Base-by-base conservation (phyloP, 164 flowering plant genomes). In the Nymphaea colorata region DNA sequence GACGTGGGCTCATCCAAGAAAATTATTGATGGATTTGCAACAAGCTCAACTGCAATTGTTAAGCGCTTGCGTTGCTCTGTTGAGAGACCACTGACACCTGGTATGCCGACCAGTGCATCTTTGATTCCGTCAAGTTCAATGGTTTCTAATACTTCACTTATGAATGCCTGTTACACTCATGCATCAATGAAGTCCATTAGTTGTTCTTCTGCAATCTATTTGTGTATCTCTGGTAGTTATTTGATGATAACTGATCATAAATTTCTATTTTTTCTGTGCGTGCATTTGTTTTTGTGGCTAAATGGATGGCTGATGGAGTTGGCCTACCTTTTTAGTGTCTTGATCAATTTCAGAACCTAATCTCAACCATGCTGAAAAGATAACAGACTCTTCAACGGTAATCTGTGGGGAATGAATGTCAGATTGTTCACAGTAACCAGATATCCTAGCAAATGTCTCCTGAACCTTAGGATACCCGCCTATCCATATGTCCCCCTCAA, bases 1-100 rank as follows among this genome's bases (percentile, higher is more conserved):
- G 84, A 79, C 4, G 86, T 78, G n/a, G 84, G 86, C 67, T 81
- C 86, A 73, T 83, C 86, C 82, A 83, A 77, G 69, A 81, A 81
- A 6, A 83, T 79, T 25, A 83, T 81, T 2, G 86, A 81, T 44
- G 86, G 86, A 66, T 83, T 83, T 42, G 86, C 75, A 62, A 83
- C 82, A 17, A 83, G 77, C 73, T 83, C 86, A 64, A 83, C 86
- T 6, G 84, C 84, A 45, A 81, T 79, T 18, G 86, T 83, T 3
- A 83, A 77, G 66, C 86, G 75, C 70, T 83, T 81, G 2, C 84
- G 80, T 51, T 81, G 86, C 67, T 81, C 84, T 4, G 77, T 83
- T 0, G 84, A 81, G 36, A 83, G 74, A 59, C 84, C 86, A 74
- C 71, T 81, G 44, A 75, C 51, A 4, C 81, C 84, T 43, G 84